Evolutionary conservation across 257 asterid genomes (phyloP).

Genomic region (Rauvolfia tetraphylla): DNA sequence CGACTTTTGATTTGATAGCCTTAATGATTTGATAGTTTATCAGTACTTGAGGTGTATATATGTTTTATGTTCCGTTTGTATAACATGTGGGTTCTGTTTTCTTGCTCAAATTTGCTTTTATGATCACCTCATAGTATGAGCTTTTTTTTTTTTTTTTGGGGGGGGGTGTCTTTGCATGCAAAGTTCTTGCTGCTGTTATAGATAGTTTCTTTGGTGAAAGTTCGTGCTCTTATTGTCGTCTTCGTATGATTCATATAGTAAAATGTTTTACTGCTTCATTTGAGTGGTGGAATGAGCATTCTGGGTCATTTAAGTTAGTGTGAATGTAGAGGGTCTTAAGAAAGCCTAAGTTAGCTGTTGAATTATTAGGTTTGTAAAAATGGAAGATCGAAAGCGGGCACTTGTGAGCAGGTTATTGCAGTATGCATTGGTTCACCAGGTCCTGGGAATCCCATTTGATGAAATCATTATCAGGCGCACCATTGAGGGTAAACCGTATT

Average conservation of each 20-base stretch:
- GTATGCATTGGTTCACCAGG: constrained; percentile 59
- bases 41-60: neutral
- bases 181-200: neutral
- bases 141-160: no score
- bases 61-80: neutral
- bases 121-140: neutral
- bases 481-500: constrained; percentile 69
- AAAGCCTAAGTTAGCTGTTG: neutral
- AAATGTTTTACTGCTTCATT: neutral
- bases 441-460: constrained; percentile 54
- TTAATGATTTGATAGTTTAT: neutral
- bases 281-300: neutral
- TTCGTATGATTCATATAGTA: neutral
- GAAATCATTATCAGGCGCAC: constrained; percentile 52
- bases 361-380: constrained; percentile 54
- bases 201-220: neutral
- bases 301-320: neutral
- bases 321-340: neutral
- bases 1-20: neutral
- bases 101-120: neutral
- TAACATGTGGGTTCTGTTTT: neutral
- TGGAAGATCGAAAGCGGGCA: constrained; percentile 65
- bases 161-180: neutral
- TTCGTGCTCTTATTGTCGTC: neutral
- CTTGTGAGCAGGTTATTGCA: constrained; percentile 77